Evolutionary conservation across 441 rosid genomes (phyloP).

Genomic region (Erodium moschatum): DNA sequence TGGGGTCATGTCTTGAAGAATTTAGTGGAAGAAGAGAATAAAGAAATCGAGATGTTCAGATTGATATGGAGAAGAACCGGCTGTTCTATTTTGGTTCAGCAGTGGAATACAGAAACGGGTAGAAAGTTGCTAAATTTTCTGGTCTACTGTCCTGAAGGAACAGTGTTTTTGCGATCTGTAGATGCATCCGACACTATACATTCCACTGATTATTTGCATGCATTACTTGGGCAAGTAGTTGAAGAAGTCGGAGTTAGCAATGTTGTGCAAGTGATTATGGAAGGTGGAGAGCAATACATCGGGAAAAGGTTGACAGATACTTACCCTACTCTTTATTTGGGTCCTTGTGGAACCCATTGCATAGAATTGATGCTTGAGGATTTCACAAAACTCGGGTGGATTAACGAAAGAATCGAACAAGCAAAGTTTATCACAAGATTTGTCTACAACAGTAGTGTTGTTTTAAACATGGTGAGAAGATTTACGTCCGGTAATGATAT

Average conservation of each 20-base stretch:
- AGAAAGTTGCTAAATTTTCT: conserved; percentile 43
- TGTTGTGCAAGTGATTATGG: conserved; percentile 77
- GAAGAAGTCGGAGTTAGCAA: conserved; percentile 65
- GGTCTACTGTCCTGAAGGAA: conserved; percentile 62
- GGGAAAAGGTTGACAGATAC: conserved; percentile 54
- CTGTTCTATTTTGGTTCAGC: conserved; percentile 73
- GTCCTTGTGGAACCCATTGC: conserved; percentile 70
- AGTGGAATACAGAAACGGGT: conserved; percentile 44
- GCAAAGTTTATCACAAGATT: conserved; percentile 73
- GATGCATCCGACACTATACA: conserved; percentile 46
- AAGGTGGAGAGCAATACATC: conserved; percentile 42
- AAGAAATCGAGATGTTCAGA: conserved; percentile 35
- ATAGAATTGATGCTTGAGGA: conserved; percentile 72
- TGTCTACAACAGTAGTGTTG: conserved; percentile 57
- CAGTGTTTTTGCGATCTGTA: conserved; percentile 55
- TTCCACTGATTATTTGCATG: conserved; percentile 49
- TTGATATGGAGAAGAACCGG: conserved; percentile 57
- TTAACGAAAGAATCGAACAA: conserved; percentile 48
- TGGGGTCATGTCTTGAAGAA: conserved; percentile 63
- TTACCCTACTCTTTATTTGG: conserved; percentile 69
- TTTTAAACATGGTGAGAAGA: conserved; percentile 65
- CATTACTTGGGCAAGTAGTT: conserved; percentile 51
- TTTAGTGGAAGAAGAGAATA: conserved; percentile 62
- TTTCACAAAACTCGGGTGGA: conserved; percentile 57
- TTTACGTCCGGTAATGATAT: conserved; percentile 67